Conservation (phyloP, 192 early-diverging fungal species). For the Coemansia sp. region DNA sequence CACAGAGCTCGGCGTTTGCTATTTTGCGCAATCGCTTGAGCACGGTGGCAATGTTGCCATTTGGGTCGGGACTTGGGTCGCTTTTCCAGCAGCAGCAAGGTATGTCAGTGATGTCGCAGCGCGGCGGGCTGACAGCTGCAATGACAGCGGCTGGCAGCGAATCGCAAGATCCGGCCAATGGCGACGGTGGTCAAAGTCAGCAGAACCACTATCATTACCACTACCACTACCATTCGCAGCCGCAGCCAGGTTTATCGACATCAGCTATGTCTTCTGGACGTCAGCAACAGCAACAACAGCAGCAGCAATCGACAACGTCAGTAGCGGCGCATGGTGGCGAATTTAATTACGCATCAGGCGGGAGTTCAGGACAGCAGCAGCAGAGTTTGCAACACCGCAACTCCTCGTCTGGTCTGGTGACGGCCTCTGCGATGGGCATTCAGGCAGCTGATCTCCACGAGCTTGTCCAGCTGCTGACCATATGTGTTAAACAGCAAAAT, state of each 20-base stretch:
- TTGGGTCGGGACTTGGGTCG: slow-evolving; percentile 2
- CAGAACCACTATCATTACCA: slow-evolving; percentile 23
- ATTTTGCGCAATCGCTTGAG: slow-evolving; percentile 92
- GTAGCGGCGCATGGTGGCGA: slow-evolving; percentile 4
- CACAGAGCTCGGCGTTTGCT: slow-evolving; percentile 95
- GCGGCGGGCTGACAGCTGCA: neutral
- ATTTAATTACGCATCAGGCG: slow-evolving; percentile 22
- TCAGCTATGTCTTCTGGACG: too few species aligned
- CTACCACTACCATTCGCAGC: slow-evolving; percentile 24
- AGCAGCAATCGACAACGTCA: neutral
- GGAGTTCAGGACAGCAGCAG: slow-evolving; percentile 12
- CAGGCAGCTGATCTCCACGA: slow-evolving; percentile 17
- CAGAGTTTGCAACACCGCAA: slow-evolving; percentile 25
- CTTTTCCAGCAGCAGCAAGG: slow-evolving; percentile 15
- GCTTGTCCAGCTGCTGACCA: slow-evolving; percentile 15
- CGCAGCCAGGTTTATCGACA: neutral
- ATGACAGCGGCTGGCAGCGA: slow-evolving; percentile 5
- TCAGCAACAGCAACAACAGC: neutral
- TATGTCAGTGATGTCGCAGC: neutral
- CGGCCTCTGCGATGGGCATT: slow-evolving; percentile 13
- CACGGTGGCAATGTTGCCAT: slow-evolving; percentile 58
- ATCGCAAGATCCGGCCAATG: slow-evolving; percentile 6
- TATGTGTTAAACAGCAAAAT: slow-evolving; percentile 2
- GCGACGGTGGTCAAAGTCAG: neutral
- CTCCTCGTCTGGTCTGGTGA: slow-evolving; percentile 11